Evolutionary conservation across 2,329 filamentous ascomycete genomes (phyloP), one percentile per base, ranked within the genome.

Genomic region (Sphaerulina vaccinii): DNA sequence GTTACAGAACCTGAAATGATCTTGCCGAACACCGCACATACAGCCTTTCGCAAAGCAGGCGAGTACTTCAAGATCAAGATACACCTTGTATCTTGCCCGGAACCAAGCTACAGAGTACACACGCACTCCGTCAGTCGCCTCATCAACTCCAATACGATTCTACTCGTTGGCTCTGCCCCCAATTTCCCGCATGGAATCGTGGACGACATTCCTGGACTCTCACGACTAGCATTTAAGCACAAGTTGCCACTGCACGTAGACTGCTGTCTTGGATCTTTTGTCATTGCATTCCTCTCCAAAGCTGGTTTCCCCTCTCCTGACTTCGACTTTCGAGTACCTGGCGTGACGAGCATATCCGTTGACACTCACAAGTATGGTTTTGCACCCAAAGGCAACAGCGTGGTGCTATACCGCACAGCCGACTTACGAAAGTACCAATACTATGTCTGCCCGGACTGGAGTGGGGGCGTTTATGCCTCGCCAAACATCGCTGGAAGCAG

Each of bases 341-440:
- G 93, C 63, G 93, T 99, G 32, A 96, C 92, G 3, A 92, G 87
- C 70, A 97, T 99, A 71, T 90, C 85, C 61, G 95, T 91, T 70
- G 93, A 99, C 70, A 99, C 93, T 2, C 93, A 99, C 80, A 99
- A 99, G 72, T 99, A 99, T 70, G 93, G 93, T 32, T 99, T 99
- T 68, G 93, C 93, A 1, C 93, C 93, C 47, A 99, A 99, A 76
- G 93, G 93, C 61, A 99, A 95, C 79, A 93, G 87, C 46, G 93
- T 90, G 1, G 80, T 96, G 11, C 79, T 99, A 36, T 99, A 99
- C 79, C 89, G 93, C 63, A 87, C 84, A 39, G 80, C 85, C 27
- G 75, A 81, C 40, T 81, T 95, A 60, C 84, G 93, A 62, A 83
- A 84, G 51, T 92, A 96, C 72, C 93, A 99, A 73, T 99, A 99